Percentiles rank a stretch among this genome's conserved stretches.
Conservation (phyloP, 169 alveolate genomes). For the Plasmodium inui region DNA sequence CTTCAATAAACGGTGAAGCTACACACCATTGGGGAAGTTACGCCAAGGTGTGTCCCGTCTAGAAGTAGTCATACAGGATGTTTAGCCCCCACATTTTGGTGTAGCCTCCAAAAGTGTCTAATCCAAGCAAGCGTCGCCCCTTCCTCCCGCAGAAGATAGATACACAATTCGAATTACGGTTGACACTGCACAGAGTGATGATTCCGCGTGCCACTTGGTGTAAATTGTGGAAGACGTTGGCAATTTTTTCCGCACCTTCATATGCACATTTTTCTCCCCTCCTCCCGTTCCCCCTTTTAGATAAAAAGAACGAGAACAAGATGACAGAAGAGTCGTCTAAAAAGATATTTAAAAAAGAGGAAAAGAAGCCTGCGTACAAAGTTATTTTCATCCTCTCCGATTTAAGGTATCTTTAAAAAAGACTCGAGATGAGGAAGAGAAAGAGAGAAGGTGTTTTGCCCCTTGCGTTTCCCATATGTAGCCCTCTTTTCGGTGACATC, state of each 20-base stretch:
- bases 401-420: slow-evolving; percentile 19
- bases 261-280: background rate
- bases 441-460: background rate
- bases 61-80: background rate
- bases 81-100: background rate
- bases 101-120: background rate
- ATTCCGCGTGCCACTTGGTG: background rate
- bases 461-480: background rate
- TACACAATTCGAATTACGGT: background rate
- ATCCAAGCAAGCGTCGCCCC: background rate
- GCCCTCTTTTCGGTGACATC: background rate
- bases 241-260: background rate
- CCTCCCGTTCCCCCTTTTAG: slow-evolving; percentile 2
- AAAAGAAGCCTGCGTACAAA: slow-evolving; percentile 31
- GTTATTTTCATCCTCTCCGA: slow-evolving; percentile 45
- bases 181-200: background rate
- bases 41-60: background rate
- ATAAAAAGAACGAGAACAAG: background rate
- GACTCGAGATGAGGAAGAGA: background rate
- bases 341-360: slow-evolving; percentile 16
- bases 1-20: background rate
- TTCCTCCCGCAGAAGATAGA: background rate
- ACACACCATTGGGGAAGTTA: background rate
- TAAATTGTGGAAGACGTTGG: background rate
- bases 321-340: background rate